Evolutionary conservation across 2,329 filamentous ascomycete genomes (phyloP).

Genomic region (Cladorrhinum sp.): DNA sequence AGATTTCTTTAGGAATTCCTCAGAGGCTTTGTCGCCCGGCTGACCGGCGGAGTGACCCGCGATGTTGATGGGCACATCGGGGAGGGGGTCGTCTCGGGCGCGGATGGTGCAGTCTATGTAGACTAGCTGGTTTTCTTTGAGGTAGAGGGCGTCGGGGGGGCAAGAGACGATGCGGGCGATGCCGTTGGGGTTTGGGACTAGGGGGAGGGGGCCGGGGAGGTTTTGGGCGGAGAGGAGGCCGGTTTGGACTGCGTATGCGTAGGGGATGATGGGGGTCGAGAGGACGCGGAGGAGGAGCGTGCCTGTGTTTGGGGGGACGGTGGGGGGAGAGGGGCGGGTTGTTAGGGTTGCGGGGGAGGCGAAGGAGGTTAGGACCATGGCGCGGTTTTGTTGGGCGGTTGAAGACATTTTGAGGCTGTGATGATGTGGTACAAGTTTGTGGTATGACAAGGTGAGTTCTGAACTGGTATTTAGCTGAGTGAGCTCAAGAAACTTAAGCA

Average conservation of each 20-base stretch:
- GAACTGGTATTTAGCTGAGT: too few relatives aligned
- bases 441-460: too few relatives aligned
- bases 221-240: not conserved
- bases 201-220: not conserved
- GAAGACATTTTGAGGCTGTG: not conserved
- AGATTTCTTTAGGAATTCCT: not conserved
- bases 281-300: not conserved
- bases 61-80: not conserved
- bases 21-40: not conserved
- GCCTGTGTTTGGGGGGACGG: not conserved
- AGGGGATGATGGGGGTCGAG: not conserved
- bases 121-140: not conserved
- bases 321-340: not conserved
- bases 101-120: not conserved
- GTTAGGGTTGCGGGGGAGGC: not conserved
- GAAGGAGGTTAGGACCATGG: not conserved
- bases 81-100: not conserved
- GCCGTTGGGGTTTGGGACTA: not conserved
- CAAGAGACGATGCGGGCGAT: not conserved
- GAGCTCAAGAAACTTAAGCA: too few relatives aligned
- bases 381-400: not conserved
- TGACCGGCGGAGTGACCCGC: not conserved
- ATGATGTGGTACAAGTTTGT: not conserved
- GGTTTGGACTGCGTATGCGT: not conserved
- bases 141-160: not conserved